Conservation (phyloP, 768 basidiomycete genomes). For the Lyophyllum decastes region DNA sequence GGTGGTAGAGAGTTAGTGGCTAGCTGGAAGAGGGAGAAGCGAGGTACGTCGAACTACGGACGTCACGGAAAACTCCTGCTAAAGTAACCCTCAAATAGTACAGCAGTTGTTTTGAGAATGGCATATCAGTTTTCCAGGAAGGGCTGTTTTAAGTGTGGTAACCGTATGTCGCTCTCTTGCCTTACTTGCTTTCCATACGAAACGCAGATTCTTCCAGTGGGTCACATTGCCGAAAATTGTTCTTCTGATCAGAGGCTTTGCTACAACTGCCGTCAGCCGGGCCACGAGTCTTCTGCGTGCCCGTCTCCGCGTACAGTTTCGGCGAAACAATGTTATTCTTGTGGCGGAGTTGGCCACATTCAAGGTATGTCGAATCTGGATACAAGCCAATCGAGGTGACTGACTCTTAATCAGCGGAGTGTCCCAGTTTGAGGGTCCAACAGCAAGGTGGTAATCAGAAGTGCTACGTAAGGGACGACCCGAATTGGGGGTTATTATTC, state of each 20-base stretch:
- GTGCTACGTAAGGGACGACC: slow-evolving; percentile 67
- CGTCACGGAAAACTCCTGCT: not conserved
- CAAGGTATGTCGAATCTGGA: slow-evolving; percentile 40
- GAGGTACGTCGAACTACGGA: slow-evolving; percentile 44
- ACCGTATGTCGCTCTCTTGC: slow-evolving; percentile 56
- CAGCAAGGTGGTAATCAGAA: slow-evolving; percentile 68
- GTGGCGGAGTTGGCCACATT: slow-evolving; percentile 90
- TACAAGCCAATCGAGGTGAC: slow-evolving; percentile 1
- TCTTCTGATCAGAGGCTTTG: slow-evolving; percentile 87
- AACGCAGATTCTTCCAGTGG: slow-evolving; percentile 52
- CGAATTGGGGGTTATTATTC: not conserved
- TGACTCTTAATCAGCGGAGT: slow-evolving; percentile 55
- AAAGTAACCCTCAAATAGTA: slow-evolving; percentile 13
- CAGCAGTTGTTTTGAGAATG: slow-evolving; percentile 58
- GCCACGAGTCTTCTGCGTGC: slow-evolving; percentile 89
- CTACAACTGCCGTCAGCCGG: slow-evolving; percentile 95
- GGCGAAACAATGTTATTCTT: slow-evolving; percentile 91
- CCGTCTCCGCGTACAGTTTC: slow-evolving; percentile 80
- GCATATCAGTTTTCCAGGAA: slow-evolving; percentile 84
- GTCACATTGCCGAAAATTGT: slow-evolving; percentile 92
- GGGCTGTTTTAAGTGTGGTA: slow-evolving; percentile 93
- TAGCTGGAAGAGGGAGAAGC: slow-evolving; percentile 75
- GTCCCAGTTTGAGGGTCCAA: slow-evolving; percentile 74
- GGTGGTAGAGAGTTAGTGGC: slow-evolving; percentile 69
- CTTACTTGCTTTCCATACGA: not conserved